Percentiles rank a stretch among this genome's conserved stretches.
These are phyloP conservation scores for Aaosphaeria pasadenensis DNA, from an alignment of 2,329 filamentous ascomycete species.

Conservation along the genomic window DNA sequence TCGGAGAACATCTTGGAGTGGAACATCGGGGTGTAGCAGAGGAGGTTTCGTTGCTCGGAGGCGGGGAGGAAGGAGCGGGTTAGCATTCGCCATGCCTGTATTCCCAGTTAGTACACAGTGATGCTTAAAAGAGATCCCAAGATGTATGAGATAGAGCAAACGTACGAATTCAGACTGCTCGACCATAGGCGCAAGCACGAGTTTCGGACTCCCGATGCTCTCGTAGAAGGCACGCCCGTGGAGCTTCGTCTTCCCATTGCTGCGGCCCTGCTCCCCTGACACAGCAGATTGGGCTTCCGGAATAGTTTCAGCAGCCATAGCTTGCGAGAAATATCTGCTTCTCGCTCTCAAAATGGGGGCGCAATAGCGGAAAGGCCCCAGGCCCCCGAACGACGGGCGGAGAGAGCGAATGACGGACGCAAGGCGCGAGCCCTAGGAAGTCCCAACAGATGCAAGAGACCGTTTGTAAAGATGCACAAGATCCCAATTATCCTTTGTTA, in stretches of 20 bases:
- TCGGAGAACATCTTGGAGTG: slow-evolving; percentile 87
- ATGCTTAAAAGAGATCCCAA: not conserved
- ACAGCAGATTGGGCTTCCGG: slow-evolving; percentile 2
- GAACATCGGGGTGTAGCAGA: slow-evolving; percentile 95
- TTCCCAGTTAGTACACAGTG: not conserved
- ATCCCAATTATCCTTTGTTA: too few species aligned
- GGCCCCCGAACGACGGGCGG: slow-evolving; percentile 16
- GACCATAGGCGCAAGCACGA: slow-evolving; percentile 94
- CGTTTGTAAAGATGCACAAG: too few species aligned
- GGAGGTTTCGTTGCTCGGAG: slow-evolving; percentile 56
- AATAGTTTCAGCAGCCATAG: slow-evolving; percentile 15
- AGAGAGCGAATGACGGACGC: slow-evolving; percentile 18
- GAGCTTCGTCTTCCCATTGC: slow-evolving; percentile 53
- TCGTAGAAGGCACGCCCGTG: slow-evolving; percentile 90
- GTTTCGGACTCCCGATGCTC: slow-evolving; percentile 87
- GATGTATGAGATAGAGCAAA: slow-evolving; percentile 13
- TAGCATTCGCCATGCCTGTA: slow-evolving; percentile 91
- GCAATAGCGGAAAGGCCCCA: not conserved
- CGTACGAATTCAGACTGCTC: slow-evolving; percentile 96
- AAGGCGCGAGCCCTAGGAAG: too few species aligned
- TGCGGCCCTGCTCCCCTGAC: not conserved
- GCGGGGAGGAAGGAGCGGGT: slow-evolving; percentile 83
- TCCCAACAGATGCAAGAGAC: too few species aligned
- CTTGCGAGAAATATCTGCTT: not conserved
- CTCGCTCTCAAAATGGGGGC: not conserved